Evolutionary conservation across 2,329 filamentous ascomycete species (phyloP).

Genomic region (Claviceps capensis): DNA sequence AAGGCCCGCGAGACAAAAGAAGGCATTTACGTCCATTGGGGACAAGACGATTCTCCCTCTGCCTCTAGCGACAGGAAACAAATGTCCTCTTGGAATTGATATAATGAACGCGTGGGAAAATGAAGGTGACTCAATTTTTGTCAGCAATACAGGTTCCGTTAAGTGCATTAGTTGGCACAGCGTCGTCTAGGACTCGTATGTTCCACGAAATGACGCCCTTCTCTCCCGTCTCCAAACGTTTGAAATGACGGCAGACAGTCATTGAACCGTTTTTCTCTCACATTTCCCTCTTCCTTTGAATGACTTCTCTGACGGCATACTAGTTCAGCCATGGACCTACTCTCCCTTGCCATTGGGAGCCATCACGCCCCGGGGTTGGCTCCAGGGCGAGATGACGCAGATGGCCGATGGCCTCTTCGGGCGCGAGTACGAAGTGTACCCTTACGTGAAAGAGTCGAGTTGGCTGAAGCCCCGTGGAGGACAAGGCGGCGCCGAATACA

Average conservation of each 20-base stretch:
- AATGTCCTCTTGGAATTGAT: neutral
- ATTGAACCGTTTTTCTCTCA: neutral
- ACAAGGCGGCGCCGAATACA: conserved; percentile 37
- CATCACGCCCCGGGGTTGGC: conserved; percentile 37
- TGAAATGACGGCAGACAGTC: neutral
- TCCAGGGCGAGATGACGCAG: conserved; percentile 33
- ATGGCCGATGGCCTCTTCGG: conserved; percentile 38
- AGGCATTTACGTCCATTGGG: too few species aligned
- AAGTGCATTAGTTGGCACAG: neutral
- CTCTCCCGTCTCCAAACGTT: neutral
- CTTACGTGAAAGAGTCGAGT: conserved; percentile 32
- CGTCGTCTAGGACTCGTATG: conserved; percentile 2
- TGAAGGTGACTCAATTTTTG: neutral
- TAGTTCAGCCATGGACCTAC: conserved; percentile 11
- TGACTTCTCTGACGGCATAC: neutral
- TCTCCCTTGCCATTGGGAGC: conserved; percentile 29
- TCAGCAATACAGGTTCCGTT: conserved; percentile 4
- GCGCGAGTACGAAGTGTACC: conserved; percentile 39
- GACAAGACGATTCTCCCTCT: too few species aligned
- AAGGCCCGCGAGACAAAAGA: too few species aligned
- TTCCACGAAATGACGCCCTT: neutral
- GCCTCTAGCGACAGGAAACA: neutral
- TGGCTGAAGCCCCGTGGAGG: conserved; percentile 23
- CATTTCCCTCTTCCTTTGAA: neutral
- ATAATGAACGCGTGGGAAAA: neutral